Evolutionary conservation across 1,139 yeast species (phyloP), one percentile per base, ranked within the genome.

Genomic region (Yamadazyma songkhlaensis): DNA sequence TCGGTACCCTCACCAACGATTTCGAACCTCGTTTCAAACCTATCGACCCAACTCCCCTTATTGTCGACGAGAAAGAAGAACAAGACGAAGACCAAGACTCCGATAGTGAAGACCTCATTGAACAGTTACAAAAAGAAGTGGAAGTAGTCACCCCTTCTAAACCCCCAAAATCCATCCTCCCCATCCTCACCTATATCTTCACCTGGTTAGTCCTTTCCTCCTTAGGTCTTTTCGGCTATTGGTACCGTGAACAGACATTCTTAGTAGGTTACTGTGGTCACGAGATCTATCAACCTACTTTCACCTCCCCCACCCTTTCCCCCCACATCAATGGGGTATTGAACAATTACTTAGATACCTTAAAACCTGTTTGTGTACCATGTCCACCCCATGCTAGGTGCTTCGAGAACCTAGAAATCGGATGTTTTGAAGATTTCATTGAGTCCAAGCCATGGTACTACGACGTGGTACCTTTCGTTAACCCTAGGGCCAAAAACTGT

Each of bases 351-450:
- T 51, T 71, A 40, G 76, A 71, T 41, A 37, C 46, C 1, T 57
- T 59, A 38, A 75, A 75, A 37, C 96, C 97, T 3, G 43, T 51
- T 2, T 92, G 97, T 60, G 62, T 74, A 6, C 77, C 77, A 26
- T 90, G 97, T 54, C 97, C 97, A 1, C 72, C 71, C 8, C 85
- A 90, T 59, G 95, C 94, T 1, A 67, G 78, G 35, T 92, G 97
- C 41, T 51, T 53, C 35, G 47, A 39, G 12, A 28, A 46, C 28
- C 29, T 48, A 6, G 44, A 46, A 32, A 22, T 49, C 9, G 50
- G 47, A 11, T 49, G 53, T 34, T 47, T 51, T 21, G 64, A 61
- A 40, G 62, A 53, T 35, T 88, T 74, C 56, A 63, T 79, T 30
- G 74, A 73, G 35, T 59, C 59, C 33, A 64, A 72, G 37, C 84